Percentiles rank a stretch among this genome's conserved stretches.
Conservation (phyloP, 352 stramenopile species). For the Pythium periplocum region DNA sequence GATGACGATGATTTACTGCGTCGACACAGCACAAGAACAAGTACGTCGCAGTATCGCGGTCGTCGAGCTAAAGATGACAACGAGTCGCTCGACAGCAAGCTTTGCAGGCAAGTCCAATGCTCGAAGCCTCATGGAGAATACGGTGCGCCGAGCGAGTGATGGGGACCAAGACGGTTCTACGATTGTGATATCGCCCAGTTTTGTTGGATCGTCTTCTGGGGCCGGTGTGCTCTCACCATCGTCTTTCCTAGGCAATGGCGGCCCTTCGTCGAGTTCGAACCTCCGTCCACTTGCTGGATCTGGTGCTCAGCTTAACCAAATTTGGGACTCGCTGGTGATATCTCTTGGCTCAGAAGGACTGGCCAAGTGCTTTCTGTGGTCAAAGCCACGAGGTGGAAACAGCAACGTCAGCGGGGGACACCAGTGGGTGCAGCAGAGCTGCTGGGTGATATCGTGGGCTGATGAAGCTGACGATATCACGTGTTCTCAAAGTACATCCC, state of each 20-base stretch:
- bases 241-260: background rate
- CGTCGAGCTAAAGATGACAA: slow-evolving; percentile 39
- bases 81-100: background rate
- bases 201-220: too few relatives aligned
- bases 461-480: slow-evolving; percentile 80
- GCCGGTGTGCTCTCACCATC: background rate
- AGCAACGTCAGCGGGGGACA: slow-evolving; percentile 24
- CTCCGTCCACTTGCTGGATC: too few relatives aligned
- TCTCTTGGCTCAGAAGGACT: slow-evolving; percentile 72
- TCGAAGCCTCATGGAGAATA: slow-evolving; percentile 9
- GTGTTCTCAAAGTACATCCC: slow-evolving; percentile 75
- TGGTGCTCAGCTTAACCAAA: slow-evolving; percentile 13
- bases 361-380: slow-evolving; percentile 78
- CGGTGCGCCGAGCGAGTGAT: slow-evolving; percentile 8
- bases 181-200: background rate
- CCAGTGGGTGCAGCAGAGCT: slow-evolving; percentile 72
- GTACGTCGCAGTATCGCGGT: slow-evolving; percentile 64
- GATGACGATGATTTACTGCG: slow-evolving; percentile 61
- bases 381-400: slow-evolving; percentile 42
- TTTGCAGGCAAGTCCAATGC: slow-evolving; percentile 3
- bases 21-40: slow-evolving; percentile 77
- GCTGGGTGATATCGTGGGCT: slow-evolving; percentile 82
- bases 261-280: slow-evolving; percentile 1
- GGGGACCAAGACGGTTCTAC: background rate
- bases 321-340: slow-evolving; percentile 72